Conservation (phyloP, 305 asterid genomes). For the Lippia alba region DNA sequence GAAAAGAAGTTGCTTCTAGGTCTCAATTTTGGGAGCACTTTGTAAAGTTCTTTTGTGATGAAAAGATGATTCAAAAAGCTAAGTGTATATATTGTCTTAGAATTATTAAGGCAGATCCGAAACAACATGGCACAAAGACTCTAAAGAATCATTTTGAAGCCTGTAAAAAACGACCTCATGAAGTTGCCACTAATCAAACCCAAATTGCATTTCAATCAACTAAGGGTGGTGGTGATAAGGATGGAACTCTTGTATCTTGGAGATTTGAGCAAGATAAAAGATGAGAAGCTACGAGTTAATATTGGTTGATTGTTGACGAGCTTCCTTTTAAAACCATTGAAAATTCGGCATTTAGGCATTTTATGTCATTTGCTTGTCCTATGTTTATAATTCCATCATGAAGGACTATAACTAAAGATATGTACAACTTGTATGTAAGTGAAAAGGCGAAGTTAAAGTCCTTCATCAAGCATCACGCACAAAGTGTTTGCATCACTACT, state of each 20-base stretch:
- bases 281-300: neutral
- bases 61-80: too few relatives aligned
- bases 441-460: neutral
- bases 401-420: neutral
- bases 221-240: neutral
- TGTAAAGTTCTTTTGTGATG: too few relatives aligned
- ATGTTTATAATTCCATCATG: neutral
- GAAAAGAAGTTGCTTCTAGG: too few relatives aligned
- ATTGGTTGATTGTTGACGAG: neutral
- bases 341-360: neutral
- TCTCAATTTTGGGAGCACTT: too few relatives aligned
- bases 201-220: neutral
- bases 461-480: neutral
- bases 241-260: neutral
- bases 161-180: too few relatives aligned
- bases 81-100: too few relatives aligned
- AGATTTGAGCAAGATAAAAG: neutral
- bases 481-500: neutral
- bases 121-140: too few relatives aligned
- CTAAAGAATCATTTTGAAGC: too few relatives aligned
- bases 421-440: neutral
- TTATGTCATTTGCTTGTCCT: neutral
- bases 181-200: too few relatives aligned
- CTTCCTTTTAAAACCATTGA: neutral
- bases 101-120: too few relatives aligned